Conservation (phyloP, 306 rosid species). For the Castanopsis chinensis region DNA sequence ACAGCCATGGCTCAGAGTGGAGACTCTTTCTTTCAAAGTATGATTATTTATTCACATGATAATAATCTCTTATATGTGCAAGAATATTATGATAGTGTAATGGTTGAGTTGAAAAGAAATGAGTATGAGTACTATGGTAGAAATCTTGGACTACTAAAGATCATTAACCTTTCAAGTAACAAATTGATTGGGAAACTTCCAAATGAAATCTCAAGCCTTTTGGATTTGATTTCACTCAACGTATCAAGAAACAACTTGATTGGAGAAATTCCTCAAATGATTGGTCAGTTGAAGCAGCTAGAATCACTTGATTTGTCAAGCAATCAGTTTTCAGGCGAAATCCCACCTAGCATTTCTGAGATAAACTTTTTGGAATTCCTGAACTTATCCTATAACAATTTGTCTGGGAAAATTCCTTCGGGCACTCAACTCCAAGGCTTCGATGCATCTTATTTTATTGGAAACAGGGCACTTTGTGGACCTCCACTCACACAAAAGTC, state of each 20-base stretch:
- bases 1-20: not conserved
- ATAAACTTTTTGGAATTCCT: fast-evolving
- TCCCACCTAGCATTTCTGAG: not conserved
- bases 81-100: not conserved
- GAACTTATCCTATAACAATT: too few species aligned
- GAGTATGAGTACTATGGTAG: not conserved
- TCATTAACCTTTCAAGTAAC: not conserved
- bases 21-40: not conserved
- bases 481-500: not conserved
- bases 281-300: not conserved
- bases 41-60: not conserved
- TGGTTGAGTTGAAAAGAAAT: not conserved
- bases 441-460: not conserved
- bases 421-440: not conserved
- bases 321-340: not conserved
- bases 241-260: not conserved
- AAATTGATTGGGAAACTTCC: not conserved
- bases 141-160: not conserved
- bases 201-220: too few species aligned
- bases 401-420: too few species aligned
- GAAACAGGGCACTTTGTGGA: constrained; percentile 1
- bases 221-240: too few species aligned
- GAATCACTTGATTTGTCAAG: not conserved
- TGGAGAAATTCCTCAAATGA: not conserved
- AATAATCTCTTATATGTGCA: not conserved